These are phyloP conservation scores for Fusarium chaquense DNA, from an alignment of 2,329 filamentous ascomycete species.

Conservation along the genomic window DNA sequence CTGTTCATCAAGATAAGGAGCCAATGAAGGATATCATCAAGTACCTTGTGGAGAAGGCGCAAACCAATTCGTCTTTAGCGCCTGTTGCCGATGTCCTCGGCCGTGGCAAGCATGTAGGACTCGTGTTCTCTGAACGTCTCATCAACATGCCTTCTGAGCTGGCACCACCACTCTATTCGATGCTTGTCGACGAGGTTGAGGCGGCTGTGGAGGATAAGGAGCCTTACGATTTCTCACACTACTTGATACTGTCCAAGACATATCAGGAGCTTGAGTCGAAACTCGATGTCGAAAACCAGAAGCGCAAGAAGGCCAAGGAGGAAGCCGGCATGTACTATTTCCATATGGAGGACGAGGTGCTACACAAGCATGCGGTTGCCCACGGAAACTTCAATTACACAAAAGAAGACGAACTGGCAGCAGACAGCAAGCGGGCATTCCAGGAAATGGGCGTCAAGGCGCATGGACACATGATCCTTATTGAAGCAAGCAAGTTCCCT, in stretches of 20 bases:
- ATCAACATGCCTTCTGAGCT: slow-evolving; percentile 98
- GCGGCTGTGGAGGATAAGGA: slow-evolving; percentile 91
- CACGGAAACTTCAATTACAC: slow-evolving; percentile 81
- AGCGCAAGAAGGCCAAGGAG: slow-evolving; percentile 75
- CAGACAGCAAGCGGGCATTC: slow-evolving; percentile 94
- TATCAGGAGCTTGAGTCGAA: slow-evolving; percentile 89
- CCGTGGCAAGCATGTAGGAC: slow-evolving; percentile 73
- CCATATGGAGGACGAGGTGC: slow-evolving; percentile 93
- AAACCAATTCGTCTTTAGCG: slow-evolving; percentile 66
- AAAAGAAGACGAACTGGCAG: slow-evolving; percentile 82
- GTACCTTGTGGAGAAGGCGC: slow-evolving; percentile 74
- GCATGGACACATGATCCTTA: slow-evolving; percentile 85
- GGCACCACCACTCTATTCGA: slow-evolving; percentile 91
- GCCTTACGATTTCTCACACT: slow-evolving; percentile 93
- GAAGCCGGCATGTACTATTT: slow-evolving; percentile 83
- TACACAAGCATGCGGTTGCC: slow-evolving; percentile 80
- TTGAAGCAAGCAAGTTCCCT: slow-evolving; percentile 83
- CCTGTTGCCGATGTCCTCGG: slow-evolving; percentile 68
- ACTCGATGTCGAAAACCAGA: slow-evolving; percentile 72
- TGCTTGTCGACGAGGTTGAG: slow-evolving; percentile 91
- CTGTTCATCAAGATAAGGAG: slow-evolving; percentile 80
- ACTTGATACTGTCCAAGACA: slow-evolving; percentile 90
- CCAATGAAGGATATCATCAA: slow-evolving; percentile 76
- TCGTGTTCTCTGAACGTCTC: slow-evolving; percentile 91
- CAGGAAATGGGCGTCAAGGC: slow-evolving; percentile 91